Percentiles rank a stretch among this genome's conserved stretches.
Evolutionary conservation across 1,284 basidiomycete genomes (phyloP).

Genomic region (Bjerkandera adusta): DNA sequence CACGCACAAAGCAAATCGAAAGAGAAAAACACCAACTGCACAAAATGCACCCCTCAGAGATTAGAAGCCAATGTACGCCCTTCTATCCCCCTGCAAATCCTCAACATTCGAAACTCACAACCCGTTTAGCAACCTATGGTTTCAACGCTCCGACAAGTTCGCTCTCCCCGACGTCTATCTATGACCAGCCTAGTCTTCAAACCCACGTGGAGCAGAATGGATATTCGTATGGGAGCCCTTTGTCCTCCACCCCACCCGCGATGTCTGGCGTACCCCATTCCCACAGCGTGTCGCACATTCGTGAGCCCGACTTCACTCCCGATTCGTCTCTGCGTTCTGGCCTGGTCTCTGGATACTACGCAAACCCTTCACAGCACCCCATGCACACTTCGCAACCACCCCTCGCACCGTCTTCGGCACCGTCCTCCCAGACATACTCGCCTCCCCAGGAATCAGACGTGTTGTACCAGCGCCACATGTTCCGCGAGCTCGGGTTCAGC

Average conservation of each 20-base stretch:
- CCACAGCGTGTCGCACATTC: constrained; percentile 7
- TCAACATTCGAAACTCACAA: no score
- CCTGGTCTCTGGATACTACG: constrained; percentile 1
- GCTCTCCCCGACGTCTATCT: no score
- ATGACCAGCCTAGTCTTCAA: no score
- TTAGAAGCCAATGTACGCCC: constrained; percentile 13
- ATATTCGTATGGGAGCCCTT: no score
- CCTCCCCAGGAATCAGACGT: constrained; percentile 42
- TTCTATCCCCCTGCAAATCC: no score
- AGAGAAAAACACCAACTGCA: constrained; percentile 14
- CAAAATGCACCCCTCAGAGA: constrained; percentile 6
- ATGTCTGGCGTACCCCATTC: neutral
- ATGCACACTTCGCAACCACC: constrained; percentile 1
- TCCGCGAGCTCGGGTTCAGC: constrained; percentile 58
- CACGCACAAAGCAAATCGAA: constrained; percentile 41
- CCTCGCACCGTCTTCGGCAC: constrained; percentile 1
- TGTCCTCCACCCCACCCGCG: constrained; percentile 19
- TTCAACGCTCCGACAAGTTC: no score
- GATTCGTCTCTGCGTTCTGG: neutral
- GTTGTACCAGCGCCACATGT: constrained; percentile 70
- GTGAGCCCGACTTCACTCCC: constrained; percentile 12
- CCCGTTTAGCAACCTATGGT: no score
- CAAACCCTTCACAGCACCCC: neutral
- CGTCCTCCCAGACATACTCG: constrained; percentile 4
- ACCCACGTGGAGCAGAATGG: no score